A percentile compares a stretch with the other conserved stretches of the same genome.
These are phyloP conservation scores for Lactarius hatsudake DNA, from an alignment of 768 basidiomycete genomes.

Conservation along the genomic window DNA sequence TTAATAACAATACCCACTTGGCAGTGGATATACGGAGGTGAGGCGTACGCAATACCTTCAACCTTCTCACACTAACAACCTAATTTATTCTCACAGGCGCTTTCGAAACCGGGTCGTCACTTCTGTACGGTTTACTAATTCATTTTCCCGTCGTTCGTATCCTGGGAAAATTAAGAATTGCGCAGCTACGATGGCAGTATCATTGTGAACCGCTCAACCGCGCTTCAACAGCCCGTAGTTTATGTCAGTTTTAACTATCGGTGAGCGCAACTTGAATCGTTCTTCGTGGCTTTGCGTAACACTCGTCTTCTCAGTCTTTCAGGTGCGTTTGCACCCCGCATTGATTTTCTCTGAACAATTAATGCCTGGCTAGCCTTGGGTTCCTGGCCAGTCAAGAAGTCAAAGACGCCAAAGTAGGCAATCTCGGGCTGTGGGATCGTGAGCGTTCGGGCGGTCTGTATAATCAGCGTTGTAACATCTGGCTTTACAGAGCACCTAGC, in stretches of 20 bases:
- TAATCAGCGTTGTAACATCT: neutral
- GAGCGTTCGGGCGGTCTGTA: constrained; percentile 27
- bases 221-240: constrained; percentile 28
- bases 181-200: constrained; percentile 4
- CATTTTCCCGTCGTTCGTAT: too few species aligned
- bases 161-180: neutral
- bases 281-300: too few species aligned
- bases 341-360: neutral
- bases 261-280: constrained; percentile 1
- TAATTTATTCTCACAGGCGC: too few species aligned
- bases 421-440: constrained; percentile 65
- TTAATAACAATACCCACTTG: too few species aligned
- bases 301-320: constrained; percentile 1
- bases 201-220: constrained; percentile 29
- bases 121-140: too few species aligned
- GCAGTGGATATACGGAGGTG: too few species aligned
- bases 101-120: too few species aligned
- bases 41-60: too few species aligned
- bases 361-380: constrained; percentile 40
- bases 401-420: constrained; percentile 50
- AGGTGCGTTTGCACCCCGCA: neutral
- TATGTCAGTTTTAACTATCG: constrained; percentile 33
- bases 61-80: too few species aligned
- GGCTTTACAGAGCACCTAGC: constrained; percentile 48
- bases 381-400: constrained; percentile 53